Evolutionary conservation across 495 filamentous ascomycete genomes (phyloP), one percentile per base, ranked within the genome.

Genomic region (Glonium stellatum): DNA sequence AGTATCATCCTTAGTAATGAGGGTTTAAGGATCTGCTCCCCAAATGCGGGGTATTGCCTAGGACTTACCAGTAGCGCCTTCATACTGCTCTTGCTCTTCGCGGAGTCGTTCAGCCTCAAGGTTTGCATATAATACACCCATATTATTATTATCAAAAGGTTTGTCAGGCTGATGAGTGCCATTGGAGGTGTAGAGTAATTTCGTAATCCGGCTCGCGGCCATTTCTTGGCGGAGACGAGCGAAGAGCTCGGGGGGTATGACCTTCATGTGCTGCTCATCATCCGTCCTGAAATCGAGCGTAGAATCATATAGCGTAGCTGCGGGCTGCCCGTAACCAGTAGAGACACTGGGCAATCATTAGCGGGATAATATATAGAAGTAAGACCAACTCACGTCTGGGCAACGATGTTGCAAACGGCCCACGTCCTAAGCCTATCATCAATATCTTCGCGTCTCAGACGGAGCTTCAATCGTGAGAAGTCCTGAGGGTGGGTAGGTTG

Each of bases 331-430:
- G 70, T 95, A 90, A 15, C 90, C 91, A 8, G 91, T 96, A 9
- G 89, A 87, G 58, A 95, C 85, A 55, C 87, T 88, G 51, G 9
- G 19, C 31, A n/a, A 8, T 55, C 18, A 51, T 75, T 57, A 76
- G 56, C 56, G 4, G 53, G 22, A 63, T 31, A 57, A 58, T 55
- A 35, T 41, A 2, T 13, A n/a, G 23, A 5, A 58, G 48, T 8
- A 13, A 41, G 15, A 15, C 34, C 19, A 51, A 58, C 75, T 55
- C 77, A 84, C 82, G 80, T 78, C 71, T 96, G 90, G n/a, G 90
- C 85, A 48, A 95, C 90, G 67, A 93, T 89, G 69, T 96, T 96
- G 69, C 89, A 92, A 11, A 89, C 85, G 15, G 90, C 90, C 91
- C 91, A 96, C 0, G 91, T 96, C 59, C 84, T 82, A 47, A 96